phyloP scores from a whole-genome alignment of 306 rosid genomes.

The Castanea crenata region DNA sequence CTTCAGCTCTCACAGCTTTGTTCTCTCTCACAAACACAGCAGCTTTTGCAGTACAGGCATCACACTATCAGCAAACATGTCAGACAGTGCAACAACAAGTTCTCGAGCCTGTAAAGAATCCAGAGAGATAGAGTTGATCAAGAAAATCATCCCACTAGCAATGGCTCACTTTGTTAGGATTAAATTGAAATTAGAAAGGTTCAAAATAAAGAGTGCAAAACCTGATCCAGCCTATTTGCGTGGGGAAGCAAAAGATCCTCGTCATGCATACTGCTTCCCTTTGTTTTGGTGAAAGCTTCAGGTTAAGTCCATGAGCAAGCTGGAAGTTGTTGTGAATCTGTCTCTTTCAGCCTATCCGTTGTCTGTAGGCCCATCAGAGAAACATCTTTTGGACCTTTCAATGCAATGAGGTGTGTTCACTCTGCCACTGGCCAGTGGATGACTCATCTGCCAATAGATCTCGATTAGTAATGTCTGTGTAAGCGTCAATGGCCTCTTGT shows the following conservation, averaged over 20 bases:
- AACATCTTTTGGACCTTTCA: conserved; percentile 89
- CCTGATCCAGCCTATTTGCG: conserved; percentile 92
- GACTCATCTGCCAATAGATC: conserved; percentile 83
- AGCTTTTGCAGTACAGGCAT: conserved; percentile 64
- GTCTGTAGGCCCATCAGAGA: conserved; percentile 94
- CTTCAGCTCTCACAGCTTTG: conserved; percentile 86
- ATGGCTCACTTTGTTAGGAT: not conserved
- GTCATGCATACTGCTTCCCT: conserved; percentile 71
- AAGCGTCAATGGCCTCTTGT: conserved; percentile 74
- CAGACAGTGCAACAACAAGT: conserved; percentile 57
- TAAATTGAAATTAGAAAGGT: not conserved
- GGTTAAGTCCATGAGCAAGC: conserved; percentile 68
- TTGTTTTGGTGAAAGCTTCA: conserved; percentile 69
- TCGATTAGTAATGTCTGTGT: conserved; percentile 57
- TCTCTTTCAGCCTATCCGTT: conserved; percentile 82
- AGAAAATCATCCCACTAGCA: conserved; percentile 9
- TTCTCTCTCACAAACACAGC: conserved; percentile 80
- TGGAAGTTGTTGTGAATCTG: conserved; percentile 66
- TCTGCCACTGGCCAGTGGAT: conserved; percentile 88
- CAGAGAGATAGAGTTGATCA: conserved; percentile 25
- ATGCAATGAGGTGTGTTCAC: conserved; percentile 78
- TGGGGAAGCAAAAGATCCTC: conserved; percentile 85
- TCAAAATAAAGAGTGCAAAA: conserved; percentile 20
- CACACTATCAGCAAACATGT: conserved; percentile 75
- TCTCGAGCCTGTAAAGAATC: conserved; percentile 71